A percentile compares a stretch with the other conserved stretches of the same genome.
Conservation (phyloP, 169 alveolate species). For the Cytauxzoon felis region DNA sequence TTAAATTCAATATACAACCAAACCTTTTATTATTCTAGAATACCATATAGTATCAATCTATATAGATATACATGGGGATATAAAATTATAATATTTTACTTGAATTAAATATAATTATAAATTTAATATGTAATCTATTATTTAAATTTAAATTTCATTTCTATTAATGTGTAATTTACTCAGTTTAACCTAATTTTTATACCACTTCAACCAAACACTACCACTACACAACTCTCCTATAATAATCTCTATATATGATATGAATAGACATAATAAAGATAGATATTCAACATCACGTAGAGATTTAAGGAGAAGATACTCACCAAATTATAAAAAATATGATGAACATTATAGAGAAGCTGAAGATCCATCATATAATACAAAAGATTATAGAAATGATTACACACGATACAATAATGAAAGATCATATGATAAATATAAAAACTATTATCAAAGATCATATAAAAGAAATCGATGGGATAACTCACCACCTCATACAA, state of each 20-base stretch:
- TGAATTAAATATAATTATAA: neutral
- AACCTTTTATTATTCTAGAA: no score
- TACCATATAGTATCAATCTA: neutral
- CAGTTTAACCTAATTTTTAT: neutral
- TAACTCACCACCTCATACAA: no score
- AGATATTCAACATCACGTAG: slow-evolving; percentile 11
- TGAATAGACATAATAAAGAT: neutral
- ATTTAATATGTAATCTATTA: neutral
- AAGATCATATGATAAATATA: neutral
- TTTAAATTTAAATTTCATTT: neutral
- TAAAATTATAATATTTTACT: neutral
- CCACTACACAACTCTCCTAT: neutral
- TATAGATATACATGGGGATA: neutral
- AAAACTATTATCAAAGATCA: neutral
- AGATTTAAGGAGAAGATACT: neutral
- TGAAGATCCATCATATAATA: neutral
- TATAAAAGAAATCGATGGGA: no score
- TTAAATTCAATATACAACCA: neutral
- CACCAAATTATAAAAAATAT: neutral
- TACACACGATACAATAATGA: neutral
- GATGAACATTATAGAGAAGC: neutral
- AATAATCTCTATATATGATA: neutral
- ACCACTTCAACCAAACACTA: neutral
- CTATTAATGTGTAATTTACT: no score
- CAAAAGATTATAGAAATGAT: neutral